These are phyloP conservation scores for Poa pratensis DNA, from an alignment of 176 grass and related monocot genomes.

Conservation along the genomic window DNA sequence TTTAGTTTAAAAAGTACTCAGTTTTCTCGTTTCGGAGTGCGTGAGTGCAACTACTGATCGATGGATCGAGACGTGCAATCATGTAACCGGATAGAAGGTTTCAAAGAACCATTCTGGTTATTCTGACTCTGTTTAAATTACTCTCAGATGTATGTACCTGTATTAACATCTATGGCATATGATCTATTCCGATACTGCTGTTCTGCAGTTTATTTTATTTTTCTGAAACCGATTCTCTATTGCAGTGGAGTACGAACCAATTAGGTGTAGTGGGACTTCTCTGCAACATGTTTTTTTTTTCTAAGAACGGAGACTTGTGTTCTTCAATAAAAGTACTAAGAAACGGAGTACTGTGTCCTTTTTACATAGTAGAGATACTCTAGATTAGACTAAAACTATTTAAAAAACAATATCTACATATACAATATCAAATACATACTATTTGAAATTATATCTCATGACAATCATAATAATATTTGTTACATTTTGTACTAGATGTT, in stretches of 20 bases:
- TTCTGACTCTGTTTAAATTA: neutral
- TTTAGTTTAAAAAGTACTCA: neutral
- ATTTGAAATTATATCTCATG: too few relatives aligned
- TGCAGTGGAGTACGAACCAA: neutral
- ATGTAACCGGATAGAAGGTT: neutral
- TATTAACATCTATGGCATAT: neutral
- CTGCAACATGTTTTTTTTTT: neutral
- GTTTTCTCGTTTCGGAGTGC: neutral
- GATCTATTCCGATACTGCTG: neutral
- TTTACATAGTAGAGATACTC: too few relatives aligned
- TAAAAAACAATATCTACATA: too few relatives aligned
- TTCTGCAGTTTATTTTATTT: neutral
- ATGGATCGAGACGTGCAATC: slow-evolving; percentile 10
- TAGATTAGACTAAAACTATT: too few relatives aligned
- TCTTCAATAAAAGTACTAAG: too few relatives aligned
- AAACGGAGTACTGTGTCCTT: too few relatives aligned
- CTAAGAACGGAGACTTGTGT: neutral
- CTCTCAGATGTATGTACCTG: too few relatives aligned
- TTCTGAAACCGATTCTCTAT: neutral
- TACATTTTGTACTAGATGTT: too few relatives aligned
- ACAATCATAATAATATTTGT: too few relatives aligned
- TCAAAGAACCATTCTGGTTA: neutral
- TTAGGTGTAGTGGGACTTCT: neutral
- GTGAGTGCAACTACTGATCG: neutral
- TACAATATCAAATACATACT: too few relatives aligned